These are phyloP conservation scores for Heliosperma pusillum DNA, from an alignment of 148 eudicot genomes.

Conservation along the genomic window DNA sequence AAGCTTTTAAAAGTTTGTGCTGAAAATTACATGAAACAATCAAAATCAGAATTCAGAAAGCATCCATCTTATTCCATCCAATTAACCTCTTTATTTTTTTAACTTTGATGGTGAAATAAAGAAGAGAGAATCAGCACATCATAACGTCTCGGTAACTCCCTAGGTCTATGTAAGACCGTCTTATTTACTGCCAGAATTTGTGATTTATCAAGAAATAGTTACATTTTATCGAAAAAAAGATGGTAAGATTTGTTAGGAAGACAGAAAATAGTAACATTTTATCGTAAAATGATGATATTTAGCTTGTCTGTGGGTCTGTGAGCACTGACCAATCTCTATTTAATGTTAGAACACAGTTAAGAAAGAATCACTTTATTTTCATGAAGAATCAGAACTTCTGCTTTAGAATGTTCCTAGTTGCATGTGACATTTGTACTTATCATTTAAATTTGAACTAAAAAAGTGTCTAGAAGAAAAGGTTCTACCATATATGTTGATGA, in stretches of 20 bases:
- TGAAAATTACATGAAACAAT: conserved; percentile 25
- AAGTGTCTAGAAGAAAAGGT: background rate
- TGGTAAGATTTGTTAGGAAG: no score
- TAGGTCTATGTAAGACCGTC: conserved; percentile 24
- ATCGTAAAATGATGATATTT: no score
- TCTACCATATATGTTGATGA: no score
- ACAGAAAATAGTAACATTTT: no score
- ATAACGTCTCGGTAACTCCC: conserved; percentile 24
- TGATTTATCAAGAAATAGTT: no score
- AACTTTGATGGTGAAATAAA: conserved; percentile 27
- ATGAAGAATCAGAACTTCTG: conserved; percentile 31
- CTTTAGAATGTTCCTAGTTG: conserved; percentile 54
- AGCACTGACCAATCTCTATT: no score
- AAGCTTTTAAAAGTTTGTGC: conserved; percentile 23
- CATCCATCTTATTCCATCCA: conserved; percentile 26
- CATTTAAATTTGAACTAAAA: no score
- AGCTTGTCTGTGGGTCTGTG: conserved; percentile 12
- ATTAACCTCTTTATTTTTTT: conserved; percentile 21
- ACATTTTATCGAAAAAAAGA: no score
- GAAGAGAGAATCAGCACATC: conserved; percentile 37
- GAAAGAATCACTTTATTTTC: conserved; percentile 19
- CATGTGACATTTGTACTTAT: conserved; percentile 23
- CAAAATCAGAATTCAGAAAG: conserved; percentile 33
- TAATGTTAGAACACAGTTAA: conserved; percentile 21
- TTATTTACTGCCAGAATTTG: no score